A percentile compares a stretch with the other conserved stretches of the same genome.
Evolutionary conservation across 73 alveolate species (phyloP).

Genomic region (Tetrahymena thermophila): DNA sequence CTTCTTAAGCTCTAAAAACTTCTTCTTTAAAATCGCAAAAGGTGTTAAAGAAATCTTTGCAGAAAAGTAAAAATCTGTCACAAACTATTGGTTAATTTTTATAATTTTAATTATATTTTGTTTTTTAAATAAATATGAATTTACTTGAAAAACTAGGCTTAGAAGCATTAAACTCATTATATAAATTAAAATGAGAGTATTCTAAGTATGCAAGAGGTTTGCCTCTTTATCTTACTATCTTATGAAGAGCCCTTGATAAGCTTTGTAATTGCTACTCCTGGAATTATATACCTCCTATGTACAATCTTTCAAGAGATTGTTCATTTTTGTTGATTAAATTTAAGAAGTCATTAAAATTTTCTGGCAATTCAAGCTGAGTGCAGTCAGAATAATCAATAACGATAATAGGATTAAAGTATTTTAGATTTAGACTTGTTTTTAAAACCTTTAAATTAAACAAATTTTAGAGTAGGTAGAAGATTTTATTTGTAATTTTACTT

Average conservation of each 20-base stretch:
- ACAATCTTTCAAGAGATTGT: background rate
- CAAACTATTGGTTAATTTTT: background rate
- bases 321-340: background rate
- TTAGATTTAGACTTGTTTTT: background rate
- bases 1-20: background rate
- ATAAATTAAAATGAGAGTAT: background rate
- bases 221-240: background rate
- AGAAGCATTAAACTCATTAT: background rate
- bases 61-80: background rate
- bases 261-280: background rate
- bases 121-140: background rate
- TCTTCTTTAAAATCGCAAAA: background rate
- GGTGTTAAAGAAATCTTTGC: background rate
- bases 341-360: background rate
- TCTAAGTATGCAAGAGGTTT: background rate
- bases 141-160: background rate
- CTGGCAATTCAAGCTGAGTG: background rate
- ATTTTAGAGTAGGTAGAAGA: background rate
- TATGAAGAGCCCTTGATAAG: background rate
- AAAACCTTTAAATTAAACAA: background rate
- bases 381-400: background rate
- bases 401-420: background rate
- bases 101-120: too few species aligned
- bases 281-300: background rate
- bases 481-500: background rate